Percentiles rank a stretch among this genome's conserved stretches.
phyloP scores from a whole-genome alignment of 2,329 filamentous ascomycete genomes.

The Cytospora leucostoma region DNA sequence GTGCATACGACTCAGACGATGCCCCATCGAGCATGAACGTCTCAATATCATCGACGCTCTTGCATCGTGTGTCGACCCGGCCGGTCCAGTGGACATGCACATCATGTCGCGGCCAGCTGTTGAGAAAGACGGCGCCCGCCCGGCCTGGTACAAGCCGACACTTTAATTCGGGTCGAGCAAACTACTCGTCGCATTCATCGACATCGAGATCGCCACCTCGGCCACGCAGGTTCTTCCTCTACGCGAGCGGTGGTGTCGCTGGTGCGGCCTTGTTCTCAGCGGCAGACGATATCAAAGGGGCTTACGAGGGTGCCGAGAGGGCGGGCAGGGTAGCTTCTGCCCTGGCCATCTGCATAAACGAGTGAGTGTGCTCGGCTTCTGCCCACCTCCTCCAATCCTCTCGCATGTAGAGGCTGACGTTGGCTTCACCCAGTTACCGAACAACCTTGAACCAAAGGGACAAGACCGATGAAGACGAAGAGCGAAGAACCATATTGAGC shows the following conservation, averaged over 20 bases:
- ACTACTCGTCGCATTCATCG: constrained; percentile 16
- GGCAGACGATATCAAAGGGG: constrained; percentile 71
- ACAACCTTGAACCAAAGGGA: constrained; percentile 74
- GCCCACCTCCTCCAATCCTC: neutral
- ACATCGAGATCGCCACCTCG: constrained; percentile 16
- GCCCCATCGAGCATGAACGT: constrained; percentile 23
- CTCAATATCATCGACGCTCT: constrained; percentile 21
- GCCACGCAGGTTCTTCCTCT: constrained; percentile 45
- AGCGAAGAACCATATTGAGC: constrained; percentile 69
- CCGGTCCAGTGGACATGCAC: constrained; percentile 23
- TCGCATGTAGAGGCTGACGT: constrained; percentile 20
- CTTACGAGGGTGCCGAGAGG: constrained; percentile 73
- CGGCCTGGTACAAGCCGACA: neutral
- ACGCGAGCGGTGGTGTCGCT: constrained; percentile 53
- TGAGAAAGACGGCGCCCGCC: constrained; percentile 1
- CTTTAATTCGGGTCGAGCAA: constrained; percentile 5
- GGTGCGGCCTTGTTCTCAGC: constrained; percentile 55
- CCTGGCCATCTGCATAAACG: constrained; percentile 81
- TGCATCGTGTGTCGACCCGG: constrained; percentile 22
- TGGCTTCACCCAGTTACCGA: constrained; percentile 69
- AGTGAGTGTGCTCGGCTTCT: constrained; percentile 56
- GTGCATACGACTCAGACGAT: neutral
- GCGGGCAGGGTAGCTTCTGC: constrained; percentile 76
- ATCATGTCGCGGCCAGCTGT: constrained; percentile 19
- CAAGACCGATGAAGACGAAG: constrained; percentile 60